Conservation (phyloP, 306 rosid genomes). For the Ceratonia siliqua region DNA sequence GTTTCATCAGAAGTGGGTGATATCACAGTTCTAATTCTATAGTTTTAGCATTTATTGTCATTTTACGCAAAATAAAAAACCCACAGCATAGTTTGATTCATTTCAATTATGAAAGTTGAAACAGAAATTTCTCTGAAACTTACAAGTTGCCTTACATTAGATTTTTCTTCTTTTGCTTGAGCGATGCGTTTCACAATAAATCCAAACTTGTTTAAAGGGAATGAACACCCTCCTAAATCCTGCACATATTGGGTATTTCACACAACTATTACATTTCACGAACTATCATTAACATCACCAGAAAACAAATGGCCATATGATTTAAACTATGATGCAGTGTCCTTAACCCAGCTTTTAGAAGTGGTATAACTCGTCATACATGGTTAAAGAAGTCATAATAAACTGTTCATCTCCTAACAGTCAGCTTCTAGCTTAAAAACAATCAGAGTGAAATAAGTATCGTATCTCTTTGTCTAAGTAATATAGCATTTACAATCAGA, state of each 20-base stretch:
- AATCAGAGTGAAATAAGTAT: not conserved
- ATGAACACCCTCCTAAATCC: not conserved
- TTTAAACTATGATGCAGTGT: not conserved
- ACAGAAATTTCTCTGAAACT: not conserved
- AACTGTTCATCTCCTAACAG: constrained; percentile 15
- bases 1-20: not conserved
- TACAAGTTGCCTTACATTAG: not conserved
- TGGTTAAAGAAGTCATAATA: constrained; percentile 8
- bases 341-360: constrained; percentile 11
- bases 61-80: not conserved
- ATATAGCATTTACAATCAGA: not conserved
- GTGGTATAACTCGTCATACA: not conserved
- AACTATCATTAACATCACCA: not conserved
- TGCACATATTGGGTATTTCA: not conserved
- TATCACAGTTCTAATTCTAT: not conserved
- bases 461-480: not conserved
- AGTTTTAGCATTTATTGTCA: not conserved
- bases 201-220: not conserved
- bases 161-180: not conserved
- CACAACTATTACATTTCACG: not conserved
- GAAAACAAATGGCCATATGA: not conserved
- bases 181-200: not conserved
- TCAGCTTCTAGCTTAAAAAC: constrained; percentile 18
- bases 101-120: not conserved
- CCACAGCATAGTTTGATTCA: not conserved